phyloP scores from a whole-genome alignment of 345 rosid species.

The Trapa bicornis region DNA sequence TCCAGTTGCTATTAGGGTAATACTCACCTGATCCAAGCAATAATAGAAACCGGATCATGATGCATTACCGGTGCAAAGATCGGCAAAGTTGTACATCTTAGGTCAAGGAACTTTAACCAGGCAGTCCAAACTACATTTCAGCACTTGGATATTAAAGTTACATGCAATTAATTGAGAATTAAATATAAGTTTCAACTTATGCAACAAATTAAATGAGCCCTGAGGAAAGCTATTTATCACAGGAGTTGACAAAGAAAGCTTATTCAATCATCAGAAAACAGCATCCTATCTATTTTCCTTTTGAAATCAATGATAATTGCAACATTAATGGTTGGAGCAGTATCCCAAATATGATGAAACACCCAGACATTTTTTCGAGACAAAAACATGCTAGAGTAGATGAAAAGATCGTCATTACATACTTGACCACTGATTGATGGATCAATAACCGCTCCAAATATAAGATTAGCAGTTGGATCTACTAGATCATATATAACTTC shows the following conservation, averaged over 20 bases:
- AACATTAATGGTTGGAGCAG: too few relatives aligned
- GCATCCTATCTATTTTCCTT: too few relatives aligned
- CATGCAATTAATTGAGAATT: background rate
- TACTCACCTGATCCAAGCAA: constrained; percentile 47
- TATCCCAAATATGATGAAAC: too few relatives aligned
- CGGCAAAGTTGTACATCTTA: background rate
- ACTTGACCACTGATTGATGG: constrained; percentile 83
- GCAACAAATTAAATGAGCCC: background rate
- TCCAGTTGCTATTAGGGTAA: constrained; percentile 88
- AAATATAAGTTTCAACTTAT: background rate
- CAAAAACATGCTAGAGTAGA: background rate
- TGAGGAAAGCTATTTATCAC: too few relatives aligned
- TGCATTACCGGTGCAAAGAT: background rate
- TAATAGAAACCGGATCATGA: background rate
- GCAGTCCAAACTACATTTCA: background rate
- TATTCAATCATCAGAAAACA: too few relatives aligned
- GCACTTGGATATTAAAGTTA: background rate
- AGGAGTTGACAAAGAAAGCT: too few relatives aligned
- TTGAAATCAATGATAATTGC: too few relatives aligned
- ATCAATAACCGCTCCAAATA: constrained; percentile 90
- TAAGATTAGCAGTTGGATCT: constrained; percentile 88
- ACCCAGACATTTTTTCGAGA: background rate
- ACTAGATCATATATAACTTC: constrained; percentile 93
- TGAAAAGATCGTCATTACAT: constrained; percentile 12
- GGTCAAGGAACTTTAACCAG: background rate